Evolutionary conservation across 257 asterid genomes (phyloP).

Genomic region (Solanum tarijense): DNA sequence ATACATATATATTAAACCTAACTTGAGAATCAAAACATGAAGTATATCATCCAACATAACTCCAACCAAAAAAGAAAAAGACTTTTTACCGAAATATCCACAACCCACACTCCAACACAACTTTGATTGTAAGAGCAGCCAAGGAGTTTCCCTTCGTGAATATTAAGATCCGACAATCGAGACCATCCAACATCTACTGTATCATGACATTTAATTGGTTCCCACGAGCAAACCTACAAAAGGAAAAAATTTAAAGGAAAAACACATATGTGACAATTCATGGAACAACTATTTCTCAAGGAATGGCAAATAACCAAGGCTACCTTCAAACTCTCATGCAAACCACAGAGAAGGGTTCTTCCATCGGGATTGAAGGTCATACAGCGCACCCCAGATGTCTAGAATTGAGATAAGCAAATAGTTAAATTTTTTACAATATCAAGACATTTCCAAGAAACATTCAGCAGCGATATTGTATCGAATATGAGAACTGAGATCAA

Average conservation of each 20-base stretch:
- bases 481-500: not conserved
- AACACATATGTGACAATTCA: not conserved
- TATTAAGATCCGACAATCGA: conserved; percentile 85
- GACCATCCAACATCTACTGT: conserved; percentile 99
- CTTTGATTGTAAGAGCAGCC: conserved; percentile 99
- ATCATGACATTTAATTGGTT: conserved; percentile 87
- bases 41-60: conserved; percentile 9
- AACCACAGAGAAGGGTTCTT: conserved; percentile 91
- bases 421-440: conserved; percentile 11
- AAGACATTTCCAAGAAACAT: not conserved
- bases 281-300: conserved; percentile 1
- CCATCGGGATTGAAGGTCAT: conserved; percentile 99
- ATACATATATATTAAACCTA: conserved; percentile 13
- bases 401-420: conserved; percentile 21
- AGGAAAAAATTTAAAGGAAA: not conserved
- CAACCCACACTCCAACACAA: conserved; percentile 99
- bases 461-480: not conserved
- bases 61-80: conserved; percentile 3
- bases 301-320: conserved; percentile 2
- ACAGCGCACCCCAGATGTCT: conserved; percentile 93
- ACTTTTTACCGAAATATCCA: conserved; percentile 73
- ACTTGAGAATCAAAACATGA: conserved; percentile 4
- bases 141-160: conserved; percentile 98
- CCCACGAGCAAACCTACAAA: conserved; percentile 90
- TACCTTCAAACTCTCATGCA: conserved; percentile 95